Conservation (phyloP, 176 grass and related monocot species). For the Melocanna baccifera region DNA sequence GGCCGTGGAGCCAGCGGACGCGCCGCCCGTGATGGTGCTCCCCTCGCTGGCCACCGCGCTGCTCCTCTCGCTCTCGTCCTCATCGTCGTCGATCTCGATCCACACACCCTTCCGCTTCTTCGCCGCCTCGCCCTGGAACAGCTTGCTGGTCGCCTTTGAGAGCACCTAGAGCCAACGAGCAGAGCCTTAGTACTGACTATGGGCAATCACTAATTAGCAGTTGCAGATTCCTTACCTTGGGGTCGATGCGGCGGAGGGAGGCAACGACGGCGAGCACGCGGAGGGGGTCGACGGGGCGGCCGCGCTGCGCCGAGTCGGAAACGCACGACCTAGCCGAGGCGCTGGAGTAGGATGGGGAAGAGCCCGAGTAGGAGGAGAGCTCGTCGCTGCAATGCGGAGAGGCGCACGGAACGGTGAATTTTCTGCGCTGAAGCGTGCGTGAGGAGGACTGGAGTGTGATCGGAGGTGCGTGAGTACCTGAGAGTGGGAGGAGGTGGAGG, state of each 20-base stretch:
- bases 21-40: conserved; percentile 36
- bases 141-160: conserved; percentile 22
- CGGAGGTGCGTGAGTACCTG: conserved; percentile 16
- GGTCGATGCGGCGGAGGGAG: conserved; percentile 44
- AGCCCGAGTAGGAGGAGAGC: conserved; percentile 40
- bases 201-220: not conserved
- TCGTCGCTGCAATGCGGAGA: conserved; percentile 37
- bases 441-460: not conserved
- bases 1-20: conserved; percentile 41
- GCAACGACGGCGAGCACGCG: conserved; percentile 46
- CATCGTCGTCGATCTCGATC: conserved; percentile 22
- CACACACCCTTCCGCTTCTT: conserved; percentile 54
- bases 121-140: not conserved
- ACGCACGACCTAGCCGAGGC: conserved; percentile 49
- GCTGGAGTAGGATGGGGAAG: conserved; percentile 34
- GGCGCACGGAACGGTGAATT: not conserved
- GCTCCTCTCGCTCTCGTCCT: conserved; percentile 27
- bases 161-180: conserved; percentile 35
- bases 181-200: not conserved
- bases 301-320: conserved; percentile 32
- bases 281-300: conserved; percentile 34
- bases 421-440: not conserved
- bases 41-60: conserved; percentile 43
- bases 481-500: not conserved
- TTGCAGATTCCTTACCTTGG: not conserved